Evolutionary conservation across 257 asterid species (phyloP).

Genomic region (Rehmannia glutinosa): DNA sequence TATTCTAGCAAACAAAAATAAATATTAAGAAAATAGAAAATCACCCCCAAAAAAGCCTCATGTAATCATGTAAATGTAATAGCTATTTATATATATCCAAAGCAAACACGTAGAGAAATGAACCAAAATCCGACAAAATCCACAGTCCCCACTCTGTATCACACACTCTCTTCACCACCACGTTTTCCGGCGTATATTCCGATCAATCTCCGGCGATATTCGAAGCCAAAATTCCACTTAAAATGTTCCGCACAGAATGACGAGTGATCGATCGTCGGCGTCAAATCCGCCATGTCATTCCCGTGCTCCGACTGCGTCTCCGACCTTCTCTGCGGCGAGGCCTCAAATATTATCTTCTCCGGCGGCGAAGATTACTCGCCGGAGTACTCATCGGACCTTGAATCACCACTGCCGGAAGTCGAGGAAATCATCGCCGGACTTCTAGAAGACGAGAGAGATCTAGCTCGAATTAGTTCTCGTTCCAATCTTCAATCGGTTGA

Average conservation of each 20-base stretch:
- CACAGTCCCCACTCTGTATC: conserved; percentile 18
- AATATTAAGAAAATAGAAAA: too few species aligned
- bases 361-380: conserved; percentile 37
- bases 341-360: conserved; percentile 45
- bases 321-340: conserved; percentile 90
- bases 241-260: conserved; percentile 53
- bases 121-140: conserved; percentile 38
- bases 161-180: conserved; percentile 11
- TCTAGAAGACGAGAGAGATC: conserved; percentile 61
- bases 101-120: conserved; percentile 29
- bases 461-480: conserved; percentile 26
- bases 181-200: conserved; percentile 46
- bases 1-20: too few species aligned
- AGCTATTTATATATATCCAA: conserved; percentile 56
- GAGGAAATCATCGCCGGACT: conserved; percentile 71
- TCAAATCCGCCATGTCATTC: conserved; percentile 57
- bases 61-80: neutral
- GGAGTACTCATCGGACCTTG: conserved; percentile 65
- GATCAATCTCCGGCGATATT: conserved; percentile 48
- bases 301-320: conserved; percentile 76
- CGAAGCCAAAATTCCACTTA: neutral
- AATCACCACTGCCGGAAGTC: conserved; percentile 33
- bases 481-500: conserved; percentile 45
- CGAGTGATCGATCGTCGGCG: conserved; percentile 14
- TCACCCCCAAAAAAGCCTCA: neutral